phyloP scores from a whole-genome alignment of 768 basidiomycete species.

The Lactarius indigo region DNA sequence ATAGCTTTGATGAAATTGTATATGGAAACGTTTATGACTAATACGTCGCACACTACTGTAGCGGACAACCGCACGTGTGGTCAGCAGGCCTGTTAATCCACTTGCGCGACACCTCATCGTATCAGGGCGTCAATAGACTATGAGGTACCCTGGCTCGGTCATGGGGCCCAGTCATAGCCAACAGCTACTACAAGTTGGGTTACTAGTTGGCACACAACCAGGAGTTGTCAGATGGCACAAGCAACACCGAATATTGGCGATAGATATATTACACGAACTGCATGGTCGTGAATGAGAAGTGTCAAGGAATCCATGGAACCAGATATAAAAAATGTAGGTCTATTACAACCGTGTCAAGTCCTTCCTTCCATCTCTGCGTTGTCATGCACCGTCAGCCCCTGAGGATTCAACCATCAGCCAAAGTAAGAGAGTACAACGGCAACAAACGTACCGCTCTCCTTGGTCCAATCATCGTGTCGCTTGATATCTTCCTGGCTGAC shows the following conservation, averaged over 20 bases:
- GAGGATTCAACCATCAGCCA: not conserved
- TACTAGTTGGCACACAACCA: not conserved
- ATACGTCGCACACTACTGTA: no score
- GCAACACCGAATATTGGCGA: slow-evolving; percentile 12
- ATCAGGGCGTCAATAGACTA: no score
- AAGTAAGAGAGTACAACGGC: not conserved
- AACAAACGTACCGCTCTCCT: slow-evolving; percentile 61
- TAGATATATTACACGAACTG: slow-evolving; percentile 16
- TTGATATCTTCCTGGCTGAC: slow-evolving; percentile 87
- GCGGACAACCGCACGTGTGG: no score
- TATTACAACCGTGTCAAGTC: slow-evolving; percentile 9
- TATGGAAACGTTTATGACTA: no score
- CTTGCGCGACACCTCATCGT: no score
- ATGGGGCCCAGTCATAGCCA: no score
- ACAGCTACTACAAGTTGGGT: no score
- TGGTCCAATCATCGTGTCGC: slow-evolving; percentile 80
- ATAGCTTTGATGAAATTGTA: no score
- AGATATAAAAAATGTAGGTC: slow-evolving; percentile 10
- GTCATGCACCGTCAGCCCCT: slow-evolving; percentile 25
- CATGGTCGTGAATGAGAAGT: slow-evolving; percentile 3
- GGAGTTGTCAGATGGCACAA: slow-evolving; percentile 2
- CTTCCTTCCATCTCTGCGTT: not conserved
- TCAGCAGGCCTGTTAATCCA: no score
- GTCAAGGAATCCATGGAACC: slow-evolving; percentile 1
- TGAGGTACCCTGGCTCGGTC: no score